Base-by-base conservation (phyloP, 331 rosid species). In the Quercus tomentella region DNA sequence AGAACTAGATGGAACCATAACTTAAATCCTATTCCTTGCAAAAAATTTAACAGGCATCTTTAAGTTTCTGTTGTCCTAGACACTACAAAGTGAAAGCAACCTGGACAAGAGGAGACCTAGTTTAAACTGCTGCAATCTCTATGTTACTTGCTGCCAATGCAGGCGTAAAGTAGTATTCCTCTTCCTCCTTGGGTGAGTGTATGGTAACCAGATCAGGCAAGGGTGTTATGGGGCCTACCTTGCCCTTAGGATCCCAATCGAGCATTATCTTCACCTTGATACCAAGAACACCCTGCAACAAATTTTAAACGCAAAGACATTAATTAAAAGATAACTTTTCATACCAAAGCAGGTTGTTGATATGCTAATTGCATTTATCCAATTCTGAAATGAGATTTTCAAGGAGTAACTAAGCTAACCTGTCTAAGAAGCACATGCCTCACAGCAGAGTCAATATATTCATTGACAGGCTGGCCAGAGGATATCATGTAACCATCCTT, bases 401-500 rank as follows among this genome's bases (percentile, higher is more conserved):
- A 54, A 9, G 23, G 51, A 25, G 37, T 8, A 51, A 65, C 70
- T 22, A 74, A 10, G 76, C 87, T 33, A 25, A 86, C 89, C 91
- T 87, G 88, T 84, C 89, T 82, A 73, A 84, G 89, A 77, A 89
- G 91, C 79, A 83, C 93, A 68, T 87, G 91, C 31, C 84, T 83
- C 77, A 89, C 91, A 41, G 88, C 93, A 61, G 89, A 75, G 76
- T 85, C 86, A 0, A 89, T 85, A 49, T 85, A 87, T 52, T 83
- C 91, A 12, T 87, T 89, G 26, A 85, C 87, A 2, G 88, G 88
- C 77, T 83, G 90, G 54, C 87, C 30, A 1, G 89, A 85, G 28
- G 91, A 87, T 15, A 85, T 85, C 93, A 87, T 89, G 83, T 89
- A 89, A 5, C 87, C 89, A 54, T 89, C 89, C 87, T 87, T 87